Conservation (phyloP, 345 rosid species). For the Salix brachista region DNA sequence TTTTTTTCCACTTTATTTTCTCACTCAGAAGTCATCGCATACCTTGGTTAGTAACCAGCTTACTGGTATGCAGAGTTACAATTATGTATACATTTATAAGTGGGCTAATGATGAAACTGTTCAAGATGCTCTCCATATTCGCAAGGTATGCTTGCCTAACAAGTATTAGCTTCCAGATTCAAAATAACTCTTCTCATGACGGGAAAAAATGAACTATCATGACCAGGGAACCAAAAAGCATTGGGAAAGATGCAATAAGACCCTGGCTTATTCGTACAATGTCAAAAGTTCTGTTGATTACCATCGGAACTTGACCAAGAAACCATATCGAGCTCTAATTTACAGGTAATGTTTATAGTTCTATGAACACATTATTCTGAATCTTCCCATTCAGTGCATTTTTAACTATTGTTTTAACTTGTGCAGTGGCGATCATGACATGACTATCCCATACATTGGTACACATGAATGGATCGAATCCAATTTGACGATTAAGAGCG, state of each 20-base stretch:
- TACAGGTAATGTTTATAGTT: slow-evolving; percentile 9
- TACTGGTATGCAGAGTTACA: neutral
- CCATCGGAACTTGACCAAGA: slow-evolving; percentile 22
- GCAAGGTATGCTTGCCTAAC: slow-evolving; percentile 12
- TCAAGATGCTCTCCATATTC: slow-evolving; percentile 28
- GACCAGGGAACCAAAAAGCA: slow-evolving; percentile 23
- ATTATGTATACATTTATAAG: slow-evolving; percentile 2
- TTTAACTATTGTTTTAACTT: neutral
- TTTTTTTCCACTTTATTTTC: neutral
- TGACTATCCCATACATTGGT: slow-evolving; percentile 28
- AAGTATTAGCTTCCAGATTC: neutral
- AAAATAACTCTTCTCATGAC: neutral
- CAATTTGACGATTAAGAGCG: slow-evolving; percentile 18
- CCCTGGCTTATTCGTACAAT: slow-evolving; percentile 17
- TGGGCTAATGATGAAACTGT: slow-evolving; percentile 35
- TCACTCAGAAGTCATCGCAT: neutral
- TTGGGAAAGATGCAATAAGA: slow-evolving; percentile 25
- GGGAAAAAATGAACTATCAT: neutral
- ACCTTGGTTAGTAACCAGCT: neutral
- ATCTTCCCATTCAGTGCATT: neutral
- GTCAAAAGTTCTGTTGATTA: neutral
- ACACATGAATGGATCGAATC: slow-evolving; percentile 28
- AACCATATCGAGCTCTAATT: slow-evolving; percentile 22
- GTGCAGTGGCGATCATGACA: slow-evolving; percentile 37
- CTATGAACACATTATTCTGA: no score